A percentile compares a stretch with the other conserved stretches of the same genome.
Evolutionary conservation across 2,329 filamentous ascomycete species (phyloP).

Genomic region (Colletotrichum kahawae): DNA sequence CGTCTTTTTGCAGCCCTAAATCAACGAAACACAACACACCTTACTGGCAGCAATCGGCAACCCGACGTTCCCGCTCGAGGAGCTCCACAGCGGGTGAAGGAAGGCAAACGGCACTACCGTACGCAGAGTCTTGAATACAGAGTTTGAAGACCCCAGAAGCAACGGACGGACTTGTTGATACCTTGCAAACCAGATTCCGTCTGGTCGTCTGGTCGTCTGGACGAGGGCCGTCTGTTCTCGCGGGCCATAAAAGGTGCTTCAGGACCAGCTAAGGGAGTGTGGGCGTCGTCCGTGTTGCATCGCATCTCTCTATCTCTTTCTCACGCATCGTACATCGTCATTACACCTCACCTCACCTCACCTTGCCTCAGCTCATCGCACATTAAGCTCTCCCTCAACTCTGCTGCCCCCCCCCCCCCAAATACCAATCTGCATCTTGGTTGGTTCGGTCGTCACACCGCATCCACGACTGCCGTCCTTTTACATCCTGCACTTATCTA

Average conservation of each 20-base stretch:
- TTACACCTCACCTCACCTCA: not conserved
- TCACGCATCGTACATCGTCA: not conserved
- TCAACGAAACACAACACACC: not conserved
- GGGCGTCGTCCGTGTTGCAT: not conserved
- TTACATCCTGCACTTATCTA: not conserved
- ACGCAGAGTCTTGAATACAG: not conserved
- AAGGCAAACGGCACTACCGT: slow-evolving; percentile 5
- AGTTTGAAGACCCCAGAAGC: not conserved
- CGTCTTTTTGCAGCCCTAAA: not conserved
- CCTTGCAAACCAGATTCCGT: not conserved
- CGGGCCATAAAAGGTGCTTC: not conserved
- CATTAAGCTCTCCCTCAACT: not conserved
- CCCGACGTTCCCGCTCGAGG: slow-evolving; percentile 12
- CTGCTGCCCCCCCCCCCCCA: not conserved
- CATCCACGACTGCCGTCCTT: not conserved
- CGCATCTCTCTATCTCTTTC: not conserved
- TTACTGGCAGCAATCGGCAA: not conserved
- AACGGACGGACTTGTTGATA: not conserved
- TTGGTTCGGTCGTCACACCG: not conserved
- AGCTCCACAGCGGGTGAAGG: not conserved
- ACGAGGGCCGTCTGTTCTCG: not conserved
- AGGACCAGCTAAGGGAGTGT: not conserved
- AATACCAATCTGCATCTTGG: not conserved
- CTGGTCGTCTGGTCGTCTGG: not conserved
- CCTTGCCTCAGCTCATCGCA: not conserved